Percentiles rank a stretch among this genome's conserved stretches.
These are phyloP conservation scores for Fusarium camptoceras DNA, from an alignment of 2,329 filamentous ascomycete genomes.

Conservation along the genomic window DNA sequence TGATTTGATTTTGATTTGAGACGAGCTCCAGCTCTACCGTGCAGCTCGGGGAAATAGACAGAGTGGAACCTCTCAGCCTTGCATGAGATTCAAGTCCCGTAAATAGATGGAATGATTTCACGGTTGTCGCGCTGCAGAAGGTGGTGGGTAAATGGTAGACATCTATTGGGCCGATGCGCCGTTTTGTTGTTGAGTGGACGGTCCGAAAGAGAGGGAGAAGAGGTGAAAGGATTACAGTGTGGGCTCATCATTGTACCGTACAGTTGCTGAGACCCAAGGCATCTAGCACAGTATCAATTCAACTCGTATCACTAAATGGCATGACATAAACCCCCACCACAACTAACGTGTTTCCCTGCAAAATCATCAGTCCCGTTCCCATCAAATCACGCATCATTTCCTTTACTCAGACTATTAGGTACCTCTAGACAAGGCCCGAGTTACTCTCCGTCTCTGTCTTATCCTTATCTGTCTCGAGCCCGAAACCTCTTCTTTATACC, in stretches of 20 bases:
- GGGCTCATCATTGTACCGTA: constrained; percentile 29
- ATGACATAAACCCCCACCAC: constrained; percentile 47
- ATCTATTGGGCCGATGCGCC: constrained; percentile 43
- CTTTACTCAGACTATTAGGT: constrained; percentile 26
- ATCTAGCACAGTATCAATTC: constrained; percentile 15
- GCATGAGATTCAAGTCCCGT: constrained; percentile 33
- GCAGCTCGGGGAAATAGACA: constrained; percentile 30
- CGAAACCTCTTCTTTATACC: constrained; percentile 26
- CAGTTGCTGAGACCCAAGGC: rapidly evolving
- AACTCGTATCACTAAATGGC: constrained; percentile 25
- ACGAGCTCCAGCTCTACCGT: not conserved
- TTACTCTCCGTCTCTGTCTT: constrained; percentile 32
- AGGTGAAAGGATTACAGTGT: constrained; percentile 8
- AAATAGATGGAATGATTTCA: constrained; percentile 1
- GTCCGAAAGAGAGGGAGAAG: constrained; percentile 32
- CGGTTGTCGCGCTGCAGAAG: constrained; percentile 17
- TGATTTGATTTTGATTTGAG: constrained; percentile 14
- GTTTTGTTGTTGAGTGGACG: constrained; percentile 40
- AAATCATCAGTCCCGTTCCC: constrained; percentile 40
- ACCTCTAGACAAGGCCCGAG: constrained; percentile 20
- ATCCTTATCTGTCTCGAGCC: constrained; percentile 30
- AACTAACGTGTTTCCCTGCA: constrained; percentile 45
- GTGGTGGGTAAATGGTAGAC: constrained; percentile 35
- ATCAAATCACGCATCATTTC: constrained; percentile 51
- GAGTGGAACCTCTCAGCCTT: constrained; percentile 41